Percentiles rank a stretch among this genome's conserved stretches.
These are phyloP conservation scores for Fomitopsis pulvina DNA, from an alignment of 768 basidiomycete genomes.

Conservation along the genomic window DNA sequence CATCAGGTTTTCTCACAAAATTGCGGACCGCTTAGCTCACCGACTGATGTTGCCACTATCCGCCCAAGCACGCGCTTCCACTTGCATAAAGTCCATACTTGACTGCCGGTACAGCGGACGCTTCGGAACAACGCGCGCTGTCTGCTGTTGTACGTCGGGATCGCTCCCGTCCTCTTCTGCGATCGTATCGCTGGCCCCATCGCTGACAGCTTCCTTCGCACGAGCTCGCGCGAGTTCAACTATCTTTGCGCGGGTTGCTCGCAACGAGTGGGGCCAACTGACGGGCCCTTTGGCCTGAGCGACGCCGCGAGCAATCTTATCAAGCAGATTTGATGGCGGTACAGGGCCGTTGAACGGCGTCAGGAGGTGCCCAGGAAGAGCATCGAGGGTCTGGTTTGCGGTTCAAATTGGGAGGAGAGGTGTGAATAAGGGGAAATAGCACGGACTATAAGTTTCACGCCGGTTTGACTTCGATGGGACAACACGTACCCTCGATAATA, in stretches of 20 bases:
- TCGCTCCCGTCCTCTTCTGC: slow-evolving; percentile 42
- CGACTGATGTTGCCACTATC: slow-evolving; percentile 52
- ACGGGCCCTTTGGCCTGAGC: slow-evolving; percentile 64
- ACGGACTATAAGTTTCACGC: background rate
- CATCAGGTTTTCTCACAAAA: slow-evolving; percentile 10
- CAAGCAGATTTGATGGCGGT: slow-evolving; percentile 80
- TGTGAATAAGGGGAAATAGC: slow-evolving; percentile 8
- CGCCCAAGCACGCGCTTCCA: slow-evolving; percentile 37
- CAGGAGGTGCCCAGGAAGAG: slow-evolving; percentile 75
- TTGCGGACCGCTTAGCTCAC: slow-evolving; percentile 35
- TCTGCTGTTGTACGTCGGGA: slow-evolving; percentile 37
- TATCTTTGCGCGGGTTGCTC: slow-evolving; percentile 77
- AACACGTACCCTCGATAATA: slow-evolving; percentile 52
- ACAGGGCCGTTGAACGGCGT: slow-evolving; percentile 83
- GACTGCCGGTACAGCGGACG: slow-evolving; percentile 73
- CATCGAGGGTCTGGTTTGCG: slow-evolving; percentile 67
- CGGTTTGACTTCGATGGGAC: background rate
- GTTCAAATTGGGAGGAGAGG: slow-evolving; percentile 5
- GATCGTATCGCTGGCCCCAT: slow-evolving; percentile 31
- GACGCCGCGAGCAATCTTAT: slow-evolving; percentile 79
- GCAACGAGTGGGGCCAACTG: slow-evolving; percentile 81
- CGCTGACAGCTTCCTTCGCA: slow-evolving; percentile 41
- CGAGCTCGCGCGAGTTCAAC: slow-evolving; percentile 68
- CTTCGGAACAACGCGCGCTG: slow-evolving; percentile 42
- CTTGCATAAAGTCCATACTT: slow-evolving; percentile 80